phyloP scores from a whole-genome alignment of 768 basidiomycete genomes.

The Phaeotremella fagi region DNA sequence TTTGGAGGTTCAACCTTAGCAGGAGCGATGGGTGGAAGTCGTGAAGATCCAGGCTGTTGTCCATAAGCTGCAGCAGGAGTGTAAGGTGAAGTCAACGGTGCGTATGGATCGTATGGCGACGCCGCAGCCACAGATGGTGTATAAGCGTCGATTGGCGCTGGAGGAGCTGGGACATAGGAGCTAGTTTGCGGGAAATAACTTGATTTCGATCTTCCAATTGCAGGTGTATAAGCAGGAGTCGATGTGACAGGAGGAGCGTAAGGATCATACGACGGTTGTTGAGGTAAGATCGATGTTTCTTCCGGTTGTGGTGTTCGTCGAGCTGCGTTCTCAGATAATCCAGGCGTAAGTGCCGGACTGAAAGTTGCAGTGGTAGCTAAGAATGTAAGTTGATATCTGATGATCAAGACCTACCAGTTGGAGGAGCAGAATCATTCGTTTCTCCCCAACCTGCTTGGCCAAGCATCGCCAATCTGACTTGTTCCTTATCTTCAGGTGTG shows the following conservation, averaged over 20 bases:
- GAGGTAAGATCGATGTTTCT: constrained; percentile 5
- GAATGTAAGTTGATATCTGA: no score
- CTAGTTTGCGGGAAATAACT: background rate
- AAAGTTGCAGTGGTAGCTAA: background rate
- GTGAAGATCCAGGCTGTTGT: background rate
- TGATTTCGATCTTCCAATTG: background rate
- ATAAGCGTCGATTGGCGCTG: background rate
- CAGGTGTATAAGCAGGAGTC: background rate
- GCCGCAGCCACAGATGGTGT: background rate
- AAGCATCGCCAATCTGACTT: constrained; percentile 27
- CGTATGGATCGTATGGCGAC: constrained; percentile 8
- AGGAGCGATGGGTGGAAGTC: background rate
- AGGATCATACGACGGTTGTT: constrained; percentile 3
- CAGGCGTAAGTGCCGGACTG: constrained; percentile 2
- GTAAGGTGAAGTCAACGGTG: constrained; percentile 8
- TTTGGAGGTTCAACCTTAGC: constrained; percentile 19
- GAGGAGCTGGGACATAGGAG: background rate
- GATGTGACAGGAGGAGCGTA: constrained; percentile 15
- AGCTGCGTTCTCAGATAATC: constrained; percentile 33
- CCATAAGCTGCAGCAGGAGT: background rate
- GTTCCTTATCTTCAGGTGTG: constrained; percentile 42
- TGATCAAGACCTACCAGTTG: no score
- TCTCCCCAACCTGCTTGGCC: constrained; percentile 3
- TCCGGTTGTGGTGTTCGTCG: constrained; percentile 38
- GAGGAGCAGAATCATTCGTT: background rate